A percentile compares a stretch with the other conserved stretches of the same genome.
phyloP scores from a whole-genome alignment of 2,329 filamentous ascomycete species.

The Fusarium gaditjirri region DNA sequence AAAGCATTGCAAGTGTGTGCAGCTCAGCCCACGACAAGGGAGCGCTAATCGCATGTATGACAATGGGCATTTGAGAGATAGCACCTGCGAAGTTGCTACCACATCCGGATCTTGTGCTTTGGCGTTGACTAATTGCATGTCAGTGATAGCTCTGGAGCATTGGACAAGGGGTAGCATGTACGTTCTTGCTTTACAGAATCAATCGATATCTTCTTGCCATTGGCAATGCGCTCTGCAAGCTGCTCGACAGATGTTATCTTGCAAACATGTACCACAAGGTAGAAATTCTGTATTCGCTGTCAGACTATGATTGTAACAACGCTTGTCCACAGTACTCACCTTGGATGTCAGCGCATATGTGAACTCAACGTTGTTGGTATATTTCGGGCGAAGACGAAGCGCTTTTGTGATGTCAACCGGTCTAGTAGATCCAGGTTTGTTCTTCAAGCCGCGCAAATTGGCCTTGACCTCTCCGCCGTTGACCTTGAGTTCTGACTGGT shows the following conservation, averaged over 20 bases:
- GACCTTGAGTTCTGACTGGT: conserved; percentile 91
- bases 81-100: conserved; percentile 84
- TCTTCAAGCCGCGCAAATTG: conserved; percentile 95
- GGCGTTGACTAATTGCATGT: conserved; percentile 70
- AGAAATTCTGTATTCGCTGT: conserved; percentile 69
- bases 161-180: conserved; percentile 58
- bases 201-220: conserved; percentile 78
- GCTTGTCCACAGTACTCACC: conserved; percentile 60
- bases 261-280: conserved; percentile 79
- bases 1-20: conserved; percentile 93
- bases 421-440: conserved; percentile 92
- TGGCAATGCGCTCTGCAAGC: conserved; percentile 74
- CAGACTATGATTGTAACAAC: conserved; percentile 26
- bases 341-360: conserved; percentile 93
- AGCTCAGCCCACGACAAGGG: conserved; percentile 82
- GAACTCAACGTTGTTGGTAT: conserved; percentile 82
- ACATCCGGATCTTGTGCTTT: conserved; percentile 90
- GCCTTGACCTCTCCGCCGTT: conserved; percentile 89
- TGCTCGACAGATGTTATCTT: conserved; percentile 76
- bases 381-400: conserved; percentile 75
- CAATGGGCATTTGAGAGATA: conserved; percentile 93
- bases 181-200: conserved; percentile 85
- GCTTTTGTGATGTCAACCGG: conserved; percentile 89
- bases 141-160: conserved; percentile 18
- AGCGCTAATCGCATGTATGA: conserved; percentile 84